These are phyloP conservation scores for Peribolospora kevripleyi DNA, from an alignment of 768 basidiomycete genomes.

Conservation along the genomic window DNA sequence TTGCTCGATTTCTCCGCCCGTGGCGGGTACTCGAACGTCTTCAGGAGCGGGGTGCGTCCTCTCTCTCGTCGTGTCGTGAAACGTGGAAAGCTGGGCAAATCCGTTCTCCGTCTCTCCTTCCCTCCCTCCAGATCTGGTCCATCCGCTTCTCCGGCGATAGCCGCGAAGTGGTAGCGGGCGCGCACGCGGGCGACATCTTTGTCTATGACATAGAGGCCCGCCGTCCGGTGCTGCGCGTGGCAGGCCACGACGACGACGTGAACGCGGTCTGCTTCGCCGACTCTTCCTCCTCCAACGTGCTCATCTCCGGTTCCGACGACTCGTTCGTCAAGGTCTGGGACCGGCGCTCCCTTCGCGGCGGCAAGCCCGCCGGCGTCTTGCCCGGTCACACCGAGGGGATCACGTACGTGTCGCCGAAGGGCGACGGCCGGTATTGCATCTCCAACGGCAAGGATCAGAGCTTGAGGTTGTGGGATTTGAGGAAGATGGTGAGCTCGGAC, in stretches of 20 bases:
- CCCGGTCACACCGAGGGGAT: conserved; percentile 92
- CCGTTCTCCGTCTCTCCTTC: conserved; percentile 37
- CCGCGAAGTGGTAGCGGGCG: conserved; percentile 82
- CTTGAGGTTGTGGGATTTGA: conserved; percentile 71
- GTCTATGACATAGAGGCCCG: conserved; percentile 78
- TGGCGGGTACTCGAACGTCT: not conserved
- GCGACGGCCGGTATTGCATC: conserved; percentile 82
- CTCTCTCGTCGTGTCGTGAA: conserved; percentile 49
- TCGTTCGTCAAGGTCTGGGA: conserved; percentile 85
- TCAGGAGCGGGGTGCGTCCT: conserved; percentile 15
- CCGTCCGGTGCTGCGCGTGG: conserved; percentile 53
- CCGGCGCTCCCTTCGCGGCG: conserved; percentile 27
- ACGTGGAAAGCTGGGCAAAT: conserved; percentile 33
- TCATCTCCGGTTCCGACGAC: conserved; percentile 89
- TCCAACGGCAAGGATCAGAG: conserved; percentile 79
- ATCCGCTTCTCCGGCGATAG: conserved; percentile 92
- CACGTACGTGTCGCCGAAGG: conserved; percentile 81
- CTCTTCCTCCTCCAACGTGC: conserved; percentile 67
- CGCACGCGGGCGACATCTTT: conserved; percentile 18
- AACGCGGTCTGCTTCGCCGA: conserved; percentile 86
- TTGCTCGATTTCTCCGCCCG: conserved; percentile 15
- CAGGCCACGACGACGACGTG: conserved; percentile 72
- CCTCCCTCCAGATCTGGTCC: conserved; percentile 50
- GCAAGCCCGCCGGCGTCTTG: conserved; percentile 56
- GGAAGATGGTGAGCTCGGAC: conserved; percentile 58